A percentile compares a stretch with the other conserved stretches of the same genome.
phyloP scores from a whole-genome alignment of 176 grass and related monocot species.

The Zoysia pacifica region DNA sequence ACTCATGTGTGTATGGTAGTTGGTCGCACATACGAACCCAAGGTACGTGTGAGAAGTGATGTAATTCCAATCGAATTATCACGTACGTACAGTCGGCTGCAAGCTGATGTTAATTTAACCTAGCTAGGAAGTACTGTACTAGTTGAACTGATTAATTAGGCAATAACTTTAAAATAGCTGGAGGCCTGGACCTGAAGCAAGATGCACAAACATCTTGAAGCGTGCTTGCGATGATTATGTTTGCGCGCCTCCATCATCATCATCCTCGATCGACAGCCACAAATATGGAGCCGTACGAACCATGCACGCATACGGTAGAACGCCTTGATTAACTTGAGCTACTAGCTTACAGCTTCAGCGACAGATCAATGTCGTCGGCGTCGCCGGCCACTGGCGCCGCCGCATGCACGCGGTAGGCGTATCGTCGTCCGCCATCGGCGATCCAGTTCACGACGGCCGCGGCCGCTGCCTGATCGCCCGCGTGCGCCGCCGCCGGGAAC shows the following conservation, averaged over 20 bases:
- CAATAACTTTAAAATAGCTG: not conserved
- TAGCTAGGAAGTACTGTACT: not conserved
- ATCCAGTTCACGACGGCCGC: conserved; percentile 57
- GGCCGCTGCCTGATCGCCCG: conserved; percentile 11
- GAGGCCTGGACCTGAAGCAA: not conserved
- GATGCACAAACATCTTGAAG: not conserved
- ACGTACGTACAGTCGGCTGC: not conserved
- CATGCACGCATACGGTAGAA: not conserved
- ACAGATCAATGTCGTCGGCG: conserved; percentile 52
- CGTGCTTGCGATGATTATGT: not conserved
- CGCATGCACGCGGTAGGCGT: conserved; percentile 31
- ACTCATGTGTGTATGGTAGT: not conserved
- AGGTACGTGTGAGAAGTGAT: not conserved
- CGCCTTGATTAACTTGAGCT: not conserved
- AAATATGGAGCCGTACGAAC: not conserved
- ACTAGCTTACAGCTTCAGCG: conserved; percentile 53
- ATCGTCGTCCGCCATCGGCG: conserved; percentile 40
- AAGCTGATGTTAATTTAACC: not conserved
- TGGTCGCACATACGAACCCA: not conserved
- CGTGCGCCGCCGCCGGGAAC: conserved; percentile 14
- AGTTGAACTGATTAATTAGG: not conserved
- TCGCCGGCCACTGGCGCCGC: not conserved
- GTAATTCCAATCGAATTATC: not conserved
- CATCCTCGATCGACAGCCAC: not conserved
- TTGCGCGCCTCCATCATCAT: not conserved